A percentile compares a stretch with the other conserved stretches of the same genome.
Conservation (phyloP, 2,329 filamentous ascomycete genomes). For the Paracamarosporium sp. region DNA sequence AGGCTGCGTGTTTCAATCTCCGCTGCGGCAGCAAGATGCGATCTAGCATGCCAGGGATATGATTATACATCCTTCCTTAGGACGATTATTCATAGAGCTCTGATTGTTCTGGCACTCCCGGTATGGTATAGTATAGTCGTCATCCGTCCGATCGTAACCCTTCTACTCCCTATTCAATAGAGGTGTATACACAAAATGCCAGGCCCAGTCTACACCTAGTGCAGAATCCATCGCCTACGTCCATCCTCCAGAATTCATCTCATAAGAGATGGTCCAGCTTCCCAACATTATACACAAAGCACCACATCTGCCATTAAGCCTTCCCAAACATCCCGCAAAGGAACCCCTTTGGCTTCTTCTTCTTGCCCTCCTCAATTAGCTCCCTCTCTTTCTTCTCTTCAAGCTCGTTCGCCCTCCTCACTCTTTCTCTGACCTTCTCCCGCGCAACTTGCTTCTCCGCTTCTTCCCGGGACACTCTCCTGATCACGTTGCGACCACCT, state of each 20-base stretch:
- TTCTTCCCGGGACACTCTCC: conserved; percentile 25
- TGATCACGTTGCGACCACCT: conserved; percentile 18
- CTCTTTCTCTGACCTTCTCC: conserved; percentile 30
- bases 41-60: no score
- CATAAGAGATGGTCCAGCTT: neutral
- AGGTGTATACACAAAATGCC: neutral
- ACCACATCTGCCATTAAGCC: neutral
- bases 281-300: neutral
- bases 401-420: conserved; percentile 36
- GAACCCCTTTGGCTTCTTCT: neutral
- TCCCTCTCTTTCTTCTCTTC: conserved; percentile 33
- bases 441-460: conserved; percentile 18
- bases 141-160: neutral
- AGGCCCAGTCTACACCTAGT: no score
- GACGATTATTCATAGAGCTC: no score
- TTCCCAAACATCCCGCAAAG: conserved; percentile 12
- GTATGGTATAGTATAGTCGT: no score
- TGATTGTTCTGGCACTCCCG: no score
- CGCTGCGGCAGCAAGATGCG: no score
- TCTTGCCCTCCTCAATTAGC: conserved; percentile 20
- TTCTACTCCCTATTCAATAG: neutral
- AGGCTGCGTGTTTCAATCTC: no score
- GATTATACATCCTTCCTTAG: no score
- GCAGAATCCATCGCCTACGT: neutral
- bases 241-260: neutral